Evolutionary conservation across 2,329 filamentous ascomycete species (phyloP).

Genomic region (Allantophomopsis cytisporea): DNA sequence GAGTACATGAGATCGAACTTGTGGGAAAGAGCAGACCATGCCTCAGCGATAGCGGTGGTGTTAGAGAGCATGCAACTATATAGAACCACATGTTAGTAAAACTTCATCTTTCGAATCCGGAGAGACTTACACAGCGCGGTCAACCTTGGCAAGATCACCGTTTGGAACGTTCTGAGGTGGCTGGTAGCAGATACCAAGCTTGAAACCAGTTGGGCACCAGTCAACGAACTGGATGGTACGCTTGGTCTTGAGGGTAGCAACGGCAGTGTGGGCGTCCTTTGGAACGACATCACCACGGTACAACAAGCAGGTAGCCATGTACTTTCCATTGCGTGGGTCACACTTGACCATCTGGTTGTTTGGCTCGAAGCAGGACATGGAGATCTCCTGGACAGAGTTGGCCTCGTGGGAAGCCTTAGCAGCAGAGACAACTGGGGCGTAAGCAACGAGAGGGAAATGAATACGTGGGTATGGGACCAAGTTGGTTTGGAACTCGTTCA

Average conservation of each 20-base stretch:
- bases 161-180: slow-evolving; percentile 91
- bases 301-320: slow-evolving; percentile 97
- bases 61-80: slow-evolving; percentile 92
- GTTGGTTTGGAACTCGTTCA: slow-evolving; percentile 99
- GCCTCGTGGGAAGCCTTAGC: slow-evolving; percentile 95
- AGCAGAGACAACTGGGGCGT: slow-evolving; percentile 85
- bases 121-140: slow-evolving; percentile 84
- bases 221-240: slow-evolving; percentile 98
- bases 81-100: slow-evolving; percentile 6
- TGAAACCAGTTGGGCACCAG: slow-evolving; percentile 99
- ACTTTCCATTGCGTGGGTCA: slow-evolving; percentile 96
- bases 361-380: slow-evolving; percentile 97
- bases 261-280: slow-evolving; percentile 85
- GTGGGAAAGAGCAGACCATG: slow-evolving; percentile 88
- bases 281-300: slow-evolving; percentile 98
- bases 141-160: slow-evolving; percentile 93
- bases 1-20: slow-evolving; percentile 99
- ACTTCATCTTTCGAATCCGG: neutral
- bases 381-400: slow-evolving; percentile 97
- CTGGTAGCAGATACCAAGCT: slow-evolving; percentile 99
- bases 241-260: slow-evolving; percentile 97
- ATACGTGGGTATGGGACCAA: slow-evolving; percentile 97
- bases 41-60: slow-evolving; percentile 96
- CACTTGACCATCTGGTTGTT: slow-evolving; percentile 99
- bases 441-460: slow-evolving; percentile 97